Evolutionary conservation across 345 rosid species (phyloP), one percentile per base, ranked within the genome.

Genomic region (Chamaenerion angustifolium): DNA sequence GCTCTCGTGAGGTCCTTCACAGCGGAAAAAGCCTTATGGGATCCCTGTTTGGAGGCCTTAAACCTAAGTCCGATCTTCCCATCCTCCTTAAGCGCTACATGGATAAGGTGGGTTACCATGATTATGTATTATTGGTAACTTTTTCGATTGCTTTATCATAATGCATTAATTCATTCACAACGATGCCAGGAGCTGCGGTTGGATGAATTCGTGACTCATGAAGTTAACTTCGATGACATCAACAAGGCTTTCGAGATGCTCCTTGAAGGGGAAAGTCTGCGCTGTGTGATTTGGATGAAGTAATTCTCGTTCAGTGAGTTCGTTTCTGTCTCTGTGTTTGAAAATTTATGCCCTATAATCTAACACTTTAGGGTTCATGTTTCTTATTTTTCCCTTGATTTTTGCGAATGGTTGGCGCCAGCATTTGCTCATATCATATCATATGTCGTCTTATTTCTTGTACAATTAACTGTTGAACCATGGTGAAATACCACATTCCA

Each of bases 41-140:
- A 45, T 59, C 81, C 0, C 58, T 85, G 68, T 81, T 79, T 63
- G 97, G 97, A 56, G 83, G 97, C 44, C 59, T 85, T 49, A 89
- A 89, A 71, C 67, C 97, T 40, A 89, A 83, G 68, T 64, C 88
- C 4, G 88, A 85, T 51, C 66, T 89, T 60, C 94, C 94, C n/a
- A 44, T 79, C 62, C 84, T 89, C 61, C 16, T 89, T 0, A 79
- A 81, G 55, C 85, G 74, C 4, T 81, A 81, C 49, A 46, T 42
- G 60, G 75, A 71, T 72, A 85, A 77, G 81, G 90, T 82, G 43
- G 60, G 42, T 44, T 16, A 18, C 8, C 10, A 31, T 8, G 37
- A 31, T 31, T 31, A 31, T 1, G 10, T 31, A 31, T 31, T 31
- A 31, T 2, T 31, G 6, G 37, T 31, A 7, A 31, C 8, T 31